Evolutionary conservation across 345 rosid genomes (phyloP).

Genomic region (Physaria fendleri): DNA sequence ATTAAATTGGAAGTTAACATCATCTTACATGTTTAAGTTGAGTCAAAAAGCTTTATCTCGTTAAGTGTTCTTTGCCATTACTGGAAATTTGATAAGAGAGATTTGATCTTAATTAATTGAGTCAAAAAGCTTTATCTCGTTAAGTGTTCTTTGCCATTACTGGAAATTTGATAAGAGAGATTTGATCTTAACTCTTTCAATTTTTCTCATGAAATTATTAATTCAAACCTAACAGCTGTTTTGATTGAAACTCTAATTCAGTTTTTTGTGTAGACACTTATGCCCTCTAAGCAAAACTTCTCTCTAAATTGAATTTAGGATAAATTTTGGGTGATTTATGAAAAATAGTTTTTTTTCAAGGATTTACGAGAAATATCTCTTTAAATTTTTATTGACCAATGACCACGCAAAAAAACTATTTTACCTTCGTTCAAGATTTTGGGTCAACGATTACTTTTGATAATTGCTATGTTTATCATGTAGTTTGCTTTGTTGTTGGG

Average conservation of each 20-base stretch:
- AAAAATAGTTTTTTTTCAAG: no score
- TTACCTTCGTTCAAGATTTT: no score
- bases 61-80: conserved; percentile 36
- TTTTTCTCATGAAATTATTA: no score
- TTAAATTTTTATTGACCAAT: no score
- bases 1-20: conserved; percentile 29
- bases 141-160: conserved; percentile 36
- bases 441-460: no score
- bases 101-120: conserved; percentile 34
- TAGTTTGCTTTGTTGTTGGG: no score
- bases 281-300: not conserved
- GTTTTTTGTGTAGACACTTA: not conserved
- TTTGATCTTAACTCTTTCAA: conserved; percentile 31
- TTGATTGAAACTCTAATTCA: conserved; percentile 22
- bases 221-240: conserved; percentile 31
- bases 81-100: conserved; percentile 42
- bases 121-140: conserved; percentile 43
- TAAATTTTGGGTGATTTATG: no score
- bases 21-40: conserved; percentile 49
- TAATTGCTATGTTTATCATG: no score
- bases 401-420: no score
- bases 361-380: no score
- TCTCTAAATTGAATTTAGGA: not conserved
- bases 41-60: conserved; percentile 45
- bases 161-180: conserved; percentile 41